Evolutionary conservation across 257 asterid genomes (phyloP), one percentile per base, ranked within the genome.

Genomic region (Schizonepeta tenuifolia): DNA sequence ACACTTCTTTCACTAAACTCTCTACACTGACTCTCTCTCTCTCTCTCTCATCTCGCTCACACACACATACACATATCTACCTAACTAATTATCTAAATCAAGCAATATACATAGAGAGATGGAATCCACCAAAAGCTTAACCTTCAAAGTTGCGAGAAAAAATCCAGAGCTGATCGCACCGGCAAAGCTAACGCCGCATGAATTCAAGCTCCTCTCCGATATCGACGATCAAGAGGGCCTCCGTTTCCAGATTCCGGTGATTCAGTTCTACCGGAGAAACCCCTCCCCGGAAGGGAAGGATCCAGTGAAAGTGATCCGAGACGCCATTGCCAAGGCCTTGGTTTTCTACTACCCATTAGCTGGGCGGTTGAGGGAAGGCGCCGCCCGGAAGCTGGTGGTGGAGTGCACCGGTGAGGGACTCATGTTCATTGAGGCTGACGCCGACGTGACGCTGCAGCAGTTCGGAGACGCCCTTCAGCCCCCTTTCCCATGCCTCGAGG

Each of bases 401-500:
- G 96, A 87, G 61, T 87, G 94, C 82, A 84, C 91, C 43, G 94
- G 91, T 8, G 96, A 87, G 38, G 94, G 96, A 3, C 78, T 87
- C 1, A 1, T 87, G 75, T 89, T 89, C 72, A 79, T 83, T 7
- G 93, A 82, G 78, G 96, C 90, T 0, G 86, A 83, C 20, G 95
- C 92, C 5, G 90, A 85, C 20, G 92, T 85, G 2, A 71, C 81
- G 40, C 73, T 89, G 26, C 70, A 69, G 60, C 83, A 87, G 14
- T 85, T 89, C 22, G 96, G 96, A 12, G 84, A 87, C 24, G 76
- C 75, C 10, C 89, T 85, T 40, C 89, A 83, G 67, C 93, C 91
- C 49, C 93, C 90, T 7, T 89, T 87, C 74, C 93, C 93, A 0
- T 83, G 89, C 69, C 44, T 83, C 54, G 91, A 87, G 78, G 90